Evolutionary conservation across 305 asterid genomes (phyloP).

Genomic region (Solanum hybrid): DNA sequence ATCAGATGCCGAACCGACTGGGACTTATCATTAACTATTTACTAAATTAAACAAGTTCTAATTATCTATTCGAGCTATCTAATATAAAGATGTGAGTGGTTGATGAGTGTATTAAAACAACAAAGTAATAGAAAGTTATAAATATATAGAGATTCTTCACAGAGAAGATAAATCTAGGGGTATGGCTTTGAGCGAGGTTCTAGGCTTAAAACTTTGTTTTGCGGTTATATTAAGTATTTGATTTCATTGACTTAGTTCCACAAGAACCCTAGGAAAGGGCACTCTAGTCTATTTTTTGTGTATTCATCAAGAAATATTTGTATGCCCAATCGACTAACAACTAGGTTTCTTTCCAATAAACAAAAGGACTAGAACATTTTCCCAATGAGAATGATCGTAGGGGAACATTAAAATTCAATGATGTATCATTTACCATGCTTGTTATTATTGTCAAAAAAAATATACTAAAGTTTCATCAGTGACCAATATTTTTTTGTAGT

Average conservation of each 20-base stretch:
- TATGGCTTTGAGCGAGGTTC: not conserved
- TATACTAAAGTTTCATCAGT: not conserved
- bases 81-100: not conserved
- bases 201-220: no score
- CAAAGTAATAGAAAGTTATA: not conserved
- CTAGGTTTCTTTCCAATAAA: not conserved
- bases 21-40: not conserved
- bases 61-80: not conserved
- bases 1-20: not conserved
- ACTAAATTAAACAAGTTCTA: not conserved
- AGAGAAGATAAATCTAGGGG: not conserved
- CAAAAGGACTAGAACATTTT: not conserved
- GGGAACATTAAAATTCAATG: not conserved
- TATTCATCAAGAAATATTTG: not conserved
- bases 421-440: not conserved
- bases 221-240: no score
- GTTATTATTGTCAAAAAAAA: not conserved
- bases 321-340: not conserved
- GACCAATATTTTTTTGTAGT: not conserved
- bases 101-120: not conserved
- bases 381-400: not conserved
- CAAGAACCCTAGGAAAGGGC: not conserved
- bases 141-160: not conserved
- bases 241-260: not conserved
- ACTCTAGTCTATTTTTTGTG: not conserved